Base-by-base conservation (phyloP, 2,329 filamentous ascomycete species). In the Aspergillus hortae region DNA sequence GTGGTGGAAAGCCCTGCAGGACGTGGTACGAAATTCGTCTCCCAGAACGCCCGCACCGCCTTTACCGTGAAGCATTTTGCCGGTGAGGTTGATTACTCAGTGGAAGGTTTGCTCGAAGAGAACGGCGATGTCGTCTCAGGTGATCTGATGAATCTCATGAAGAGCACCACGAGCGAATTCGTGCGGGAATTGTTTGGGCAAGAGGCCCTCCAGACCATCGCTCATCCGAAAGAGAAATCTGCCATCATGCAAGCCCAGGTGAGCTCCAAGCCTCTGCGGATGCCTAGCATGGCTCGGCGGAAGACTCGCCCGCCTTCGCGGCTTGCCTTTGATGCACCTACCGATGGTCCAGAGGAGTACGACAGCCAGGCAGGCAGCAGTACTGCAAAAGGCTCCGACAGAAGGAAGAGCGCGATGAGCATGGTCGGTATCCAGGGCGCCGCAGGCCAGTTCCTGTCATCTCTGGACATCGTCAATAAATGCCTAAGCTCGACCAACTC, bases 41-140 rank as follows among this genome's bases (percentile, higher is more conserved):
- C 92, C 0, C 87, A 90, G 56, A 95, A 95, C 71, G 80, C 83
- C 0, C 80, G 88, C 0, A 87, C 90, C 4, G 82, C 83, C 9
- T 99, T 99, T 74, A 92, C 91, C 0, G 86, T 99, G 51, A 91
- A 89, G 71, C 94, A 99, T 71, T 99, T 95, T 71, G 92, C 92
- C 36, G 94, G 94, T 46, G 94, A 97, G 68, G 90, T 99, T 4
- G 94, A 99, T 55, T 99, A 99, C 67, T 86, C 90, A 2, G 82
- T 95, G 55, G 87, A 87, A 61, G 90, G 90, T 4, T 77, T 99
- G 19, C 81, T 97, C 2, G 94, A 99, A 70, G 92, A 96, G 73
- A 99, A 99, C 60, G 90, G 92, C 48, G 94, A 99, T 69, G 85
- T 96, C 56, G 94, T 99, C 57, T 96, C 92, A 4, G 92, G 91